A percentile compares a stretch with the other conserved stretches of the same genome.
Evolutionary conservation across 2,329 filamentous ascomycete species (phyloP).

Genomic region (Macroventuria anomochaeta): DNA sequence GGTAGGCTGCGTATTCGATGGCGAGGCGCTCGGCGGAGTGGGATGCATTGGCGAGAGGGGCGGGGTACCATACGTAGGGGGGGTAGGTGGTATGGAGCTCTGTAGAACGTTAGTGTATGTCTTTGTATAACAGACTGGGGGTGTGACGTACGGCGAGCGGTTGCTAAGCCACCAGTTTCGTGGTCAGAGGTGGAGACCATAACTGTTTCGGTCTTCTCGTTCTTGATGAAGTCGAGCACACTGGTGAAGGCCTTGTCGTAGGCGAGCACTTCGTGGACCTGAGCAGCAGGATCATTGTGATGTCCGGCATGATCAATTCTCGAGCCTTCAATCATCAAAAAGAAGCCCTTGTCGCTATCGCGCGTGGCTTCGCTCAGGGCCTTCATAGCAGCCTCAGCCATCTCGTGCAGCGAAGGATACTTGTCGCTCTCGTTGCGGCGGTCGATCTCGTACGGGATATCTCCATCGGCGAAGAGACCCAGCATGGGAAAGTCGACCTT

Average conservation of each 20-base stretch:
- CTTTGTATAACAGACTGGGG: not conserved
- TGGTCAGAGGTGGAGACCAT: constrained; percentile 93
- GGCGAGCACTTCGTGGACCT: constrained; percentile 84
- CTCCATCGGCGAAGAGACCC: constrained; percentile 79
- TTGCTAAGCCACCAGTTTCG: constrained; percentile 88
- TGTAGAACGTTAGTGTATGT: constrained; percentile 32
- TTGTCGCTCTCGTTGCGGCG: constrained; percentile 76
- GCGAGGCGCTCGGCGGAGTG: constrained; percentile 75
- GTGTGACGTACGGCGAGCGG: constrained; percentile 70
- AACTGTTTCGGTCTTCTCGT: constrained; percentile 75
- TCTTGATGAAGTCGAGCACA: constrained; percentile 83
- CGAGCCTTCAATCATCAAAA: constrained; percentile 97
- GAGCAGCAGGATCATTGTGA: constrained; percentile 62
- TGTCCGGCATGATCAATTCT: constrained; percentile 92
- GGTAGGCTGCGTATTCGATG: constrained; percentile 65
- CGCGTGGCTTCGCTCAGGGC: constrained; percentile 81
- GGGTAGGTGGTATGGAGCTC: constrained; percentile 68
- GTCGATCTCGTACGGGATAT: constrained; percentile 95
- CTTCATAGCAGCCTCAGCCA: constrained; percentile 81
- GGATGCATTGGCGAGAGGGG: constrained; percentile 79
- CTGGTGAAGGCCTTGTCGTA: constrained; percentile 86
- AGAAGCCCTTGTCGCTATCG: constrained; percentile 90
- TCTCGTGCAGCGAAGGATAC: constrained; percentile 90
- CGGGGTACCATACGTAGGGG: constrained; percentile 80
- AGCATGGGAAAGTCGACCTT: constrained; percentile 78